phyloP scores from a whole-genome alignment of 78 protist species.

The Chrysochromulina parva region DNA sequence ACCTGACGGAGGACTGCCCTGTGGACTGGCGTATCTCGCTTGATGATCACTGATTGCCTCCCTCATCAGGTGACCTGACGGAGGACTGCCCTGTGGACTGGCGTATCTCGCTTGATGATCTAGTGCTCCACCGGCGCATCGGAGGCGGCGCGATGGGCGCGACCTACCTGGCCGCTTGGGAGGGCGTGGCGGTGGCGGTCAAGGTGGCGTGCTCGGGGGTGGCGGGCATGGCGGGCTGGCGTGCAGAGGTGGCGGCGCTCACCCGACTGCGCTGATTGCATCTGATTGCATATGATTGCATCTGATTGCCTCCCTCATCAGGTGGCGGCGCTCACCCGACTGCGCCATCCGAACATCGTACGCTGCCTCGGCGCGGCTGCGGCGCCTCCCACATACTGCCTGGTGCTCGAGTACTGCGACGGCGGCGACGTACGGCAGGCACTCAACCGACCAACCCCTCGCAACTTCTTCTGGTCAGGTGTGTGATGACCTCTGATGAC shows the following conservation, averaged over 20 bases:
- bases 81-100: neutral
- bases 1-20: no score
- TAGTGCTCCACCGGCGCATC: neutral
- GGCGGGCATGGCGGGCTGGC: neutral
- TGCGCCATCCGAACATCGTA: neutral
- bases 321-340: neutral
- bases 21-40: no score
- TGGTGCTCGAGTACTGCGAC: neutral
- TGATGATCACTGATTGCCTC: no score
- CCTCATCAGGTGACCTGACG: no score
- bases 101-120: neutral
- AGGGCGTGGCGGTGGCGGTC: neutral
- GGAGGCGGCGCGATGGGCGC: neutral
- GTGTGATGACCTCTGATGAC: no score
- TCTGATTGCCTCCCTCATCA: no score
- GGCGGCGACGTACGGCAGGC: neutral
- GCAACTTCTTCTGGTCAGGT: no score
- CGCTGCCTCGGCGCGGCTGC: neutral
- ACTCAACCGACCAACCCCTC: no score
- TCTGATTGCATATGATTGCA: no score
- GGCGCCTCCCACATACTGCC: neutral
- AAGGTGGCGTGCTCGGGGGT: no score
- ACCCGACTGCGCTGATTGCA: no score
- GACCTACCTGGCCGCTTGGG: no score
- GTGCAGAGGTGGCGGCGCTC: neutral